Evolutionary conservation across 2,329 filamentous ascomycete species (phyloP).

Genomic region (Talaromyces marneffei): DNA sequence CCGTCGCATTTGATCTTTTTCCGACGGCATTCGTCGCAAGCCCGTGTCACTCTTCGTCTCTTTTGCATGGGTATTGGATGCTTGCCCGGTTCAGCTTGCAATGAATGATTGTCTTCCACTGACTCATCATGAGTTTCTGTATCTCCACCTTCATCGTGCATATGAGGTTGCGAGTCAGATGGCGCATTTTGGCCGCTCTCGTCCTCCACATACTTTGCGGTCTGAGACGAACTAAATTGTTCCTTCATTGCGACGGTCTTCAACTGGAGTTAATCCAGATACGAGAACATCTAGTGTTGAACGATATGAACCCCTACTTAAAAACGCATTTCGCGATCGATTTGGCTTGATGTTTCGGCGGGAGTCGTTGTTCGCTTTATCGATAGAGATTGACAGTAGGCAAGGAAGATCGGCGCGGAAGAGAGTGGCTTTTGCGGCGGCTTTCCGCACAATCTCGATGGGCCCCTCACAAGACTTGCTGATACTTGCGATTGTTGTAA

Average conservation of each 20-base stretch:
- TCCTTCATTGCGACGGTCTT: neutral
- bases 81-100: conserved; percentile 26
- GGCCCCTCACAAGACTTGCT: neutral
- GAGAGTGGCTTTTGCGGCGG: neutral
- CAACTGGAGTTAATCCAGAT: neutral
- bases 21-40: conserved; percentile 74
- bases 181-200: neutral
- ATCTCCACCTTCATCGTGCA: conserved; percentile 15
- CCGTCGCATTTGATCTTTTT: conserved; percentile 88
- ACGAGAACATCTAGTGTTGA: neutral
- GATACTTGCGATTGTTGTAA: neutral
- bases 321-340: conserved; percentile 5
- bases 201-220: neutral
- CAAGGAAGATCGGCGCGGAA: neutral
- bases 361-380: conserved; percentile 2
- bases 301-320: neutral
- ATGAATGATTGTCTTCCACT: conserved; percentile 17
- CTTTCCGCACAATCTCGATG: neutral
- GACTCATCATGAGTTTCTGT: conserved; percentile 10
- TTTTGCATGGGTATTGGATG: conserved; percentile 60
- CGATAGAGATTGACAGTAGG: conserved; percentile 4
- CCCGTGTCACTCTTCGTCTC: conserved; percentile 69
- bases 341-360: neutral
- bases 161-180: neutral
- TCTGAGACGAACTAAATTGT: neutral